These are phyloP conservation scores for Emmonsia crescens DNA, from an alignment of 2,329 filamentous ascomycete species.

Conservation along the genomic window DNA sequence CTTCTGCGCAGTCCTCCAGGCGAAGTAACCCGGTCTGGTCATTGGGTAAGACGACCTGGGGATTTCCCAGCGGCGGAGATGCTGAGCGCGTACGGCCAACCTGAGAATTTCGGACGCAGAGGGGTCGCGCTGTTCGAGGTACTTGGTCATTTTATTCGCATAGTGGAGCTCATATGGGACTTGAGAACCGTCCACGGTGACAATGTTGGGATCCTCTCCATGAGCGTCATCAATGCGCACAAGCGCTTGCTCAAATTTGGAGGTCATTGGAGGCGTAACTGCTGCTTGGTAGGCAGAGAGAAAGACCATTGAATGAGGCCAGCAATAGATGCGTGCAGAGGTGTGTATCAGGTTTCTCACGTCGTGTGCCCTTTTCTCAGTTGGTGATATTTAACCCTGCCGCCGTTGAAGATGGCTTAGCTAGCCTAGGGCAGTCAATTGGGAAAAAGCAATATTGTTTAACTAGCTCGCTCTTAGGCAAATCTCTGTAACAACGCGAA, in stretches of 20 bases:
- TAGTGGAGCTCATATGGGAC: constrained; percentile 74
- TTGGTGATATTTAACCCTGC: neutral
- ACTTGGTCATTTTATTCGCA: constrained; percentile 65
- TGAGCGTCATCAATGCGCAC: constrained; percentile 64
- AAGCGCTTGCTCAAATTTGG: constrained; percentile 41
- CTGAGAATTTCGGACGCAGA: constrained; percentile 55
- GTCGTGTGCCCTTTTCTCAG: neutral
- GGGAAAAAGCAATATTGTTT: neutral
- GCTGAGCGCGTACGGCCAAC: constrained; percentile 72
- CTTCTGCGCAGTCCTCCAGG: constrained; percentile 65
- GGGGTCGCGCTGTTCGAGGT: constrained; percentile 52
- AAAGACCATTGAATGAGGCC: neutral
- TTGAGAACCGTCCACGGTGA: constrained; percentile 34
- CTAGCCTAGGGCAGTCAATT: neutral
- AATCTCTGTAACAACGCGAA: neutral
- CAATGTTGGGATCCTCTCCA: constrained; percentile 52
- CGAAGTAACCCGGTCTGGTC: constrained; percentile 64
- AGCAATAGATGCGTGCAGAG: neutral
- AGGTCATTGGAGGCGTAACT: constrained; percentile 16
- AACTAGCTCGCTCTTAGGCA: neutral
- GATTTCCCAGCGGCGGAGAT: constrained; percentile 77
- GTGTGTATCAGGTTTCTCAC: neutral
- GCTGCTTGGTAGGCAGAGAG: neutral
- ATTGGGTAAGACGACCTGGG: constrained; percentile 62
- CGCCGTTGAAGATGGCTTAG: no score